Percentiles rank a stretch among this genome's conserved stretches.
These are phyloP conservation scores for Rhodamnia argentea DNA, from an alignment of 345 rosid species.

Conservation along the genomic window DNA sequence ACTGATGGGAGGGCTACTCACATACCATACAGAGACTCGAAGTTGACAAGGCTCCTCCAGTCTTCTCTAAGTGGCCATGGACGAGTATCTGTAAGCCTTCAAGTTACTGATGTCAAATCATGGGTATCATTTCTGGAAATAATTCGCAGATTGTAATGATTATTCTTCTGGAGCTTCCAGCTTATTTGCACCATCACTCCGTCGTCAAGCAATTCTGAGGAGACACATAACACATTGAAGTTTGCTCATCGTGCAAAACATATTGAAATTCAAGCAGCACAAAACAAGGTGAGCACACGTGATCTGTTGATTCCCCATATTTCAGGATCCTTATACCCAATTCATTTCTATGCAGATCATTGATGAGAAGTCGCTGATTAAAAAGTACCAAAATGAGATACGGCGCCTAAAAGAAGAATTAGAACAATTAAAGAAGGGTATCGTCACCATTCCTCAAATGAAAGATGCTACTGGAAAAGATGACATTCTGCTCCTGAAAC, in stretches of 20 bases:
- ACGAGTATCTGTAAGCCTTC: constrained; percentile 86
- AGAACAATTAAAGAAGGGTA: constrained; percentile 81
- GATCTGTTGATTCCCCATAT: background rate
- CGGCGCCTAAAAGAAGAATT: constrained; percentile 84
- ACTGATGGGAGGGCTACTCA: constrained; percentile 86
- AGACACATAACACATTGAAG: constrained; percentile 96
- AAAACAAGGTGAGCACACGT: constrained; percentile 57
- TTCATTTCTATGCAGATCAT: constrained; percentile 49
- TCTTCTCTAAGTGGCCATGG: constrained; percentile 98
- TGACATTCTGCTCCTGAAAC: constrained; percentile 78
- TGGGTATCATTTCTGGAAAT: background rate
- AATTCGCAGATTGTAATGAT: background rate
- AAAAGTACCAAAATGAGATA: constrained; percentile 96
- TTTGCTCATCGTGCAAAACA: constrained; percentile 99
- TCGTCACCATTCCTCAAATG: constrained; percentile 58
- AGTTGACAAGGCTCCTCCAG: constrained; percentile 94
- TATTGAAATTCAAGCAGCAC: constrained; percentile 93
- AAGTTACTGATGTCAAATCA: background rate
- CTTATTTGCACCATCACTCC: constrained; percentile 99
- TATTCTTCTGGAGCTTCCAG: constrained; percentile 31
- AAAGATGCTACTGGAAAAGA: constrained; percentile 50
- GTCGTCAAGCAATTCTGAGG: constrained; percentile 90
- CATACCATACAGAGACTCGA: constrained; percentile 97
- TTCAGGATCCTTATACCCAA: background rate
- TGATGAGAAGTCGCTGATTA: constrained; percentile 96